These are phyloP conservation scores for Pichia pseudocactophila DNA, from an alignment of 805 yeast genomes.

Conservation along the genomic window DNA sequence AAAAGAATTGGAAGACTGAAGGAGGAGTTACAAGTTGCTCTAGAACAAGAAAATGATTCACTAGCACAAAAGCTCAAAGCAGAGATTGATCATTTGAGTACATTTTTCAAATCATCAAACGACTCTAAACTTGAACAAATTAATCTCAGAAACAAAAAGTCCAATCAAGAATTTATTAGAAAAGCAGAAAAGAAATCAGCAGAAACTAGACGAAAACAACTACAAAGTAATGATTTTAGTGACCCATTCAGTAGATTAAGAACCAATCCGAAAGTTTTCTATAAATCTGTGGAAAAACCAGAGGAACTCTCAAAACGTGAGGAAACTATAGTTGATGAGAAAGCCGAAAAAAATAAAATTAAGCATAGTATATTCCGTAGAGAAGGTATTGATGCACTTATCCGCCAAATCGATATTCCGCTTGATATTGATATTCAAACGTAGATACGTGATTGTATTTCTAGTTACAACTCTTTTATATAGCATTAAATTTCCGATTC, in stretches of 20 bases:
- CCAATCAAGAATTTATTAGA: constrained; percentile 68
- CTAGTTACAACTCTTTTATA: too few species aligned
- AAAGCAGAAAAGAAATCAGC: constrained; percentile 66
- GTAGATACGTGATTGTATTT: not conserved
- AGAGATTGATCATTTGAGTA: constrained; percentile 32
- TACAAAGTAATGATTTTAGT: constrained; percentile 31
- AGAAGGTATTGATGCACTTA: constrained; percentile 26
- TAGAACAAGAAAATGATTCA: constrained; percentile 42
- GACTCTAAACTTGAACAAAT: constrained; percentile 55
- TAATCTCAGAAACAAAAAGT: constrained; percentile 76
- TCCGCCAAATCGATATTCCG: constrained; percentile 23
- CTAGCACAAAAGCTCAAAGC: constrained; percentile 38
- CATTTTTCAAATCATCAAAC: constrained; percentile 28
- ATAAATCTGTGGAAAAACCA: constrained; percentile 43
- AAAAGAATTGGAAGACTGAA: constrained; percentile 60
- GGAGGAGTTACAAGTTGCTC: constrained; percentile 70
- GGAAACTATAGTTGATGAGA: constrained; percentile 41
- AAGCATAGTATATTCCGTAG: constrained; percentile 25
- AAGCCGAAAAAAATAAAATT: constrained; percentile 28
- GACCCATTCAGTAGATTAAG: constrained; percentile 89
- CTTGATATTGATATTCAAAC: constrained; percentile 17
- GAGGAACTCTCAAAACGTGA: constrained; percentile 44
- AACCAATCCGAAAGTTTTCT: constrained; percentile 80
- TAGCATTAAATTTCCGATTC: too few species aligned
- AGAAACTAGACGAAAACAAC: constrained; percentile 40